phyloP scores from a whole-genome alignment of 352 stramenopile genomes.

The Globisporangium irregulare region DNA sequence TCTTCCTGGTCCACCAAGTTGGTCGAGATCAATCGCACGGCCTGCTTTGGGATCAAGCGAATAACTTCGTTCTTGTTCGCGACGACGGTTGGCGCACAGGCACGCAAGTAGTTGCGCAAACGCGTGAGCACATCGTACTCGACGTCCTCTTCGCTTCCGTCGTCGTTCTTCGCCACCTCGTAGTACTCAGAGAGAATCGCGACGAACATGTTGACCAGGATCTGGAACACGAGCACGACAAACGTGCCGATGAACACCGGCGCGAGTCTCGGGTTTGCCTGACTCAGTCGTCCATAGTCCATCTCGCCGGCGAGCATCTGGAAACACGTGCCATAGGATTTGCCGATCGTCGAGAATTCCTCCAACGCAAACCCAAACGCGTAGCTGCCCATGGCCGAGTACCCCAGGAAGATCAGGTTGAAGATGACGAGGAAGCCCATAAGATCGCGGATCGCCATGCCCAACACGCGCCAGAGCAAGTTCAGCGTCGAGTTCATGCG shows the following conservation, averaged over 20 bases:
- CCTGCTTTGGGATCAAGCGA: constrained; percentile 62
- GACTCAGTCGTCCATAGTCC: constrained; percentile 69
- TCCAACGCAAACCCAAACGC: constrained; percentile 81
- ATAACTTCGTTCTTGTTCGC: constrained; percentile 77
- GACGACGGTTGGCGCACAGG: constrained; percentile 77
- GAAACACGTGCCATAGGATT: constrained; percentile 83
- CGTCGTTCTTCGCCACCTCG: constrained; percentile 79
- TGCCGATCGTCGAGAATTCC: constrained; percentile 81
- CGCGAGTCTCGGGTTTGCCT: constrained; percentile 78
- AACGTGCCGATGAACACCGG: constrained; percentile 85
- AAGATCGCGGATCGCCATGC: constrained; percentile 80
- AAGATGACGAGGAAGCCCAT: constrained; percentile 90
- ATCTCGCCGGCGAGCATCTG: constrained; percentile 86
- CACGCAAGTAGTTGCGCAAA: constrained; percentile 70
- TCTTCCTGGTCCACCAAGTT: constrained; percentile 87
- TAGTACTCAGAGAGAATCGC: constrained; percentile 89
- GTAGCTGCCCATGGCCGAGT: constrained; percentile 82
- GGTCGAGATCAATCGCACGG: constrained; percentile 83
- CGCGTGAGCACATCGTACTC: constrained; percentile 87
- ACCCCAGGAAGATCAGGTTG: constrained; percentile 84
- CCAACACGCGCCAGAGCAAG: constrained; percentile 78
- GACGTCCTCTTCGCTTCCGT: constrained; percentile 61
- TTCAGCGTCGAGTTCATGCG: constrained; percentile 89
- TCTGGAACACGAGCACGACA: constrained; percentile 84
- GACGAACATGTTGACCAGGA: constrained; percentile 90